Evolutionary conservation across 495 filamentous ascomycete genomes (phyloP), one percentile per base, ranked within the genome.

Genomic region (Penicillium paradoxum): DNA sequence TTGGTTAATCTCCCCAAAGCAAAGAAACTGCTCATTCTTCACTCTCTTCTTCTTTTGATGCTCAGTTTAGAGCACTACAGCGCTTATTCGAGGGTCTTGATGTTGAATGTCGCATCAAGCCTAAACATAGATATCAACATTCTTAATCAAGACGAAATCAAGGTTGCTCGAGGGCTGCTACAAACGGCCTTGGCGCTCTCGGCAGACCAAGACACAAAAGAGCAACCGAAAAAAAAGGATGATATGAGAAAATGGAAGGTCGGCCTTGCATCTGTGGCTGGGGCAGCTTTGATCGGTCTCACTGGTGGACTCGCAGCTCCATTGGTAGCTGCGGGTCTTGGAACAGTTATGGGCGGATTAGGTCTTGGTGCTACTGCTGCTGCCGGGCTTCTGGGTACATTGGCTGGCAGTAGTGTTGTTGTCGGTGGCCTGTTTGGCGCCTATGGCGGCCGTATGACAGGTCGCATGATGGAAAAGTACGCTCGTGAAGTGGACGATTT

Each of bases 361-460:
- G 90, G 92, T 6, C 76, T 97, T 0, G 89, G 88, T 14, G 81
- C 85, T 10, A 87, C 86, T 24, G 86, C 86, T 2, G 87, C 88
- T 19, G 90, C 90, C 11, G 82, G 83, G 7, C 84, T 95, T 49
- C 71, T 98, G 0, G 93, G 90, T 13, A 74, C 83, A 13, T 66
- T 97, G 47, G 88, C 90, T 10, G 80, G 88, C 21, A 95, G 84
- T 57, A 79, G 81, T 6, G 81, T 91, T 14, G 70, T 90, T 37
- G 86, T 96, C 17, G 92, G 90, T 5, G 81, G 85, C 43, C 68
- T 97, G 11, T 96, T 98, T 60, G 92, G 92, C 27, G 88, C 91
- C 8, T 95, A 93, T 64, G 91, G 91, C 21, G 88, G 84, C 11
- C 79, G 86, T 13, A 90, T 93, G 82, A 87, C 86, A 2, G 84